Evolutionary conservation across 208 protist genomes (phyloP), one percentile per base, ranked within the genome.

Genomic region (Wallacemonas sp.): DNA sequence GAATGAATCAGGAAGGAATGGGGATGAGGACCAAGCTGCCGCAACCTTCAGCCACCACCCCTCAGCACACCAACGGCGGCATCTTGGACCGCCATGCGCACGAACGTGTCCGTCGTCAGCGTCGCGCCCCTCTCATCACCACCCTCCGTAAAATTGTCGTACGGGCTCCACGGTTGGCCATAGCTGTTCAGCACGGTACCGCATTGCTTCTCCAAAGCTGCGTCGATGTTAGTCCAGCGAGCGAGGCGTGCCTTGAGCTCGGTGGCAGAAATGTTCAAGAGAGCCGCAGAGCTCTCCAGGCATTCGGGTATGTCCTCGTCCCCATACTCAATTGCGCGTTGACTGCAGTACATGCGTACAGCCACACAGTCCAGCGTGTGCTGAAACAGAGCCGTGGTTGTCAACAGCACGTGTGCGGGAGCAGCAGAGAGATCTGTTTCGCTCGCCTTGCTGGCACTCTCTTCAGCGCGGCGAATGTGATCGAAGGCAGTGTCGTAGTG

Each of bases 401-500:
- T 58, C 28, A 11, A 21, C 6, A 6, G 15, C 42, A 8, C 11
- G n/a, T 21, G 24, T 21, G 42, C 14, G 36, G 36, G n/a, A n/a
- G n/a, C n/a, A n/a, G n/a, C n/a, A n/a, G n/a, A n/a, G n/a, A n/a
- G n/a, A n/a, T n/a, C n/a, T n/a, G n/a, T n/a, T n/a, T n/a, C n/a
- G n/a, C n/a, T n/a, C n/a, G n/a, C 36, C 36, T 41, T 41, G 36
- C 6, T 41, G 36, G 36, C 14, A 14, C 36, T 41, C 36, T 41
- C 14, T 6, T 41, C 36, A 41, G 51, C 51, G 41, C 51, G 51
- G 28, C 51, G 51, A 17, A 58, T 0, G 19, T 58, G 51, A n/a
- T 58, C 51, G 41, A 58, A 58, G n/a, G 51, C 28, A 2, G 24
- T 38, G 14, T 58, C 51, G 30, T 58, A 58, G 30, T 58, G 51